phyloP scores from a whole-genome alignment of 2,329 filamentous ascomycete species.

The Penicillium janthinellum region DNA sequence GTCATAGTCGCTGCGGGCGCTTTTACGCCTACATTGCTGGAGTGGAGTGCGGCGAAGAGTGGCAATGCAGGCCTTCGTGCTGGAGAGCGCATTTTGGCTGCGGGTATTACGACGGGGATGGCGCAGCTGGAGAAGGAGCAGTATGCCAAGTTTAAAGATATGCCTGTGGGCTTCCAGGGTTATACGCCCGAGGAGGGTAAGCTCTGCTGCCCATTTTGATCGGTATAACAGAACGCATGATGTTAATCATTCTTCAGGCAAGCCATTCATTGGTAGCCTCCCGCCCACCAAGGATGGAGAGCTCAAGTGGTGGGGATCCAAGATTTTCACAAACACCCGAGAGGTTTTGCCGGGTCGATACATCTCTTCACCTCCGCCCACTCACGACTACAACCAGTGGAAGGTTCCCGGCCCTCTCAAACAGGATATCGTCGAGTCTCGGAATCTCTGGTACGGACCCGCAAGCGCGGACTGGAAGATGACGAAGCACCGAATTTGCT shows the following conservation, averaged over 20 bases:
- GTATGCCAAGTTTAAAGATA: slow-evolving; percentile 40
- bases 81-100: slow-evolving; percentile 52
- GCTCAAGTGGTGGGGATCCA: slow-evolving; percentile 65
- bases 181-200: slow-evolving; percentile 42
- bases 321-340: slow-evolving; percentile 60
- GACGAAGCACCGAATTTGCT: slow-evolving; percentile 66
- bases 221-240: background rate
- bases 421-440: slow-evolving; percentile 60
- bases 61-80: slow-evolving; percentile 50
- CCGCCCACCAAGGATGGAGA: slow-evolving; percentile 52
- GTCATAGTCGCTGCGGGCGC: slow-evolving; percentile 35
- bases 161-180: slow-evolving; percentile 51
- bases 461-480: slow-evolving; percentile 59
- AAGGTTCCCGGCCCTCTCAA: slow-evolving; percentile 58
- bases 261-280: slow-evolving; percentile 59
- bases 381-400: slow-evolving; percentile 64
- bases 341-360: slow-evolving; percentile 56
- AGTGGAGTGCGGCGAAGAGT: slow-evolving; percentile 49
- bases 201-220: background rate
- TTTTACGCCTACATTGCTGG: slow-evolving; percentile 40
- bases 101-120: slow-evolving; percentile 52
- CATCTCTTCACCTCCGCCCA: slow-evolving; percentile 59
- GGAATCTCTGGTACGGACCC: slow-evolving; percentile 61
- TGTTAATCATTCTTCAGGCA: slow-evolving; percentile 40
- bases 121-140: slow-evolving; percentile 46